Evolutionary conservation across 2,329 filamentous ascomycete species (phyloP), one percentile per base, ranked within the genome.

Genomic region (Sarocladiaceae sp.): DNA sequence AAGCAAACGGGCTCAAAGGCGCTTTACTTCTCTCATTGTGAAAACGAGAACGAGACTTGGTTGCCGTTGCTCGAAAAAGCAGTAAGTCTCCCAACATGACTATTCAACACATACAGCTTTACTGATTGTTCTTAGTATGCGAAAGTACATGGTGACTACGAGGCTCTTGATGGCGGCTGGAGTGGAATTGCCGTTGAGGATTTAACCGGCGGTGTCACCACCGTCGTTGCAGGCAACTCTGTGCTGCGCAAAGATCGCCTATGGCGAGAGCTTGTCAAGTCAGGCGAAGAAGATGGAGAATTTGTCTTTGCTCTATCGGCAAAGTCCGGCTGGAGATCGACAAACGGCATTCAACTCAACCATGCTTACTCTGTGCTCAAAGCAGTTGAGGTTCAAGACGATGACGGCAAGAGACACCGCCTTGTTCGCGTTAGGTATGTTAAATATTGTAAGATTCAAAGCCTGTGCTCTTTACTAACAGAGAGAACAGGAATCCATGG

Each of bases 71-170:
- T 90, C 2, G 86, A 89, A 59, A 90, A 90, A 63, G 86, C 86
- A 20, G 62, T 64, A 49, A 54, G 62, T 59, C 15, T 3, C 0
- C n/a, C 29, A 4, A 13, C 11, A 8, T 0, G 6, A 5, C 22
- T 8, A n/a, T 28, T 11, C 10, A 1, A 29, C 8, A 2, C 2
- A n/a, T 18, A 4, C 8, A 7, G 31, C 17, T 4, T 15, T 17
- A 17, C 26, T 48, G 17, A 48, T 10, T 4, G 7, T 18, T n/a
- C 13, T 1, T 15, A 64, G 5, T 89, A 86, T 61, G 86, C 87
- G n/a, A 90, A 90, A 63, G 81, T 83, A 0, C 86, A 90, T 55
- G 86, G 85, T 2, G 87, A 90, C 59, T 90, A 86, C 55, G 77
- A 76, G 23, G 75, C 85, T 1, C 83, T 90, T 51, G 76, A 84